phyloP scores from a whole-genome alignment of 306 rosid genomes.

The Morella rubra region DNA sequence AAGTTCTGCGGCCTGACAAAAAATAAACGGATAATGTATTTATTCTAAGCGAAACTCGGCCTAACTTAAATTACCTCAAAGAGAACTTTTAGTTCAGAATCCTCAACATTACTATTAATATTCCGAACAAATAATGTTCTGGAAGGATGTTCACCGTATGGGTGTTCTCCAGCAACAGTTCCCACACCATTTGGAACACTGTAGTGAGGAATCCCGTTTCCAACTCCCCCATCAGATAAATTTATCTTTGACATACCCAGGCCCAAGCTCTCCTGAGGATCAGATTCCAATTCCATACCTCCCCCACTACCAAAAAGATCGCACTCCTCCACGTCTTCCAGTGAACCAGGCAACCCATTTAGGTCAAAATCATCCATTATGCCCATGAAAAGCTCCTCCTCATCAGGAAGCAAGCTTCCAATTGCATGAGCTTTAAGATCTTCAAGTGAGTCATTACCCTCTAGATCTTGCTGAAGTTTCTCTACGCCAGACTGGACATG shows the following conservation, averaged over 20 bases:
- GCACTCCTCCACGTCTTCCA: slow-evolving; percentile 83
- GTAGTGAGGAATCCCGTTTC: slow-evolving; percentile 53
- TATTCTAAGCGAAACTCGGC: slow-evolving; percentile 6
- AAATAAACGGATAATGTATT: too few species aligned
- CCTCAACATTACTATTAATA: slow-evolving; percentile 89
- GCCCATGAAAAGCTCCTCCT: slow-evolving; percentile 78
- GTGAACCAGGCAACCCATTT: slow-evolving; percentile 72
- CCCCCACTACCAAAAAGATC: slow-evolving; percentile 83
- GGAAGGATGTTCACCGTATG: slow-evolving; percentile 94
- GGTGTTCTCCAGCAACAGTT: slow-evolving; percentile 92
- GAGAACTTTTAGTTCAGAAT: slow-evolving; percentile 71
- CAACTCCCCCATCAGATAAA: slow-evolving; percentile 55
- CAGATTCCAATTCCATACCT: slow-evolving; percentile 85
- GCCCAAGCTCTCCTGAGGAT: slow-evolving; percentile 53
- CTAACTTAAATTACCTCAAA: slow-evolving; percentile 66
- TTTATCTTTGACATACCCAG: slow-evolving; percentile 53
- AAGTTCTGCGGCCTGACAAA: too few species aligned
- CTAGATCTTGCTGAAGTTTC: slow-evolving; percentile 44
- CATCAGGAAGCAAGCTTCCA: slow-evolving; percentile 69
- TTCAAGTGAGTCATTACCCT: slow-evolving; percentile 48
- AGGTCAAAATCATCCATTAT: slow-evolving; percentile 77
- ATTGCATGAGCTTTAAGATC: slow-evolving; percentile 43
- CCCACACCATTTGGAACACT: slow-evolving; percentile 69
- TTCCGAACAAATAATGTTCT: slow-evolving; percentile 90
- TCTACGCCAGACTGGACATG: slow-evolving; percentile 50